A percentile compares a stretch with the other conserved stretches of the same genome.
These are phyloP conservation scores for Leccinum longicurvipes DNA, from an alignment of 768 basidiomycete species.

Conservation along the genomic window DNA sequence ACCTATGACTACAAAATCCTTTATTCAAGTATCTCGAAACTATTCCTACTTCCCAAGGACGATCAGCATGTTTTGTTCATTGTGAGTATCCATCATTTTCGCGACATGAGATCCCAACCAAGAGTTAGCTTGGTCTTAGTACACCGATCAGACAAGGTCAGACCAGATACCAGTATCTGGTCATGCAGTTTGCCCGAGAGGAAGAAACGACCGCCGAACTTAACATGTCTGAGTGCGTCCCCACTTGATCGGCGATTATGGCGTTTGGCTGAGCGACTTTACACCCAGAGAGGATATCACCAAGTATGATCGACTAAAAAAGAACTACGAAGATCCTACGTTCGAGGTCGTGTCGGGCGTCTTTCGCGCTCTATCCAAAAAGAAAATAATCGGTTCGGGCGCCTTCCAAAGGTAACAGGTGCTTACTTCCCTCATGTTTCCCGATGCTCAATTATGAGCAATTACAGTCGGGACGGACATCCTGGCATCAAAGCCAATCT, in stretches of 20 bases:
- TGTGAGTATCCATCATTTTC: constrained; percentile 44
- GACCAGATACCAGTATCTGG: constrained; percentile 94
- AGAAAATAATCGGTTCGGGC: constrained; percentile 88
- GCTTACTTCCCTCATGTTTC: not conserved
- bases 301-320: constrained; percentile 81
- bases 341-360: constrained; percentile 94
- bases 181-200: constrained; percentile 97
- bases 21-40: constrained; percentile 78
- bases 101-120: constrained; percentile 2
- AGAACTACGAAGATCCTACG: constrained; percentile 92
- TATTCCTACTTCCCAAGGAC: constrained; percentile 95
- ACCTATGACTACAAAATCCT: constrained; percentile 99
- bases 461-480: constrained; percentile 74
- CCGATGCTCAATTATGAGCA: not conserved
- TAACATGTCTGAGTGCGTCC: constrained; percentile 83
- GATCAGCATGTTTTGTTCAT: constrained; percentile 95
- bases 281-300: constrained; percentile 64
- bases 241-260: not conserved
- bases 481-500: constrained; percentile 97
- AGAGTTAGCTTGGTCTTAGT: constrained; percentile 76
- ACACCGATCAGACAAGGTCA: constrained; percentile 97
- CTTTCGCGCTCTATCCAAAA: constrained; percentile 85
- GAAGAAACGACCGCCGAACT: constrained; percentile 96
- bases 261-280: not conserved
- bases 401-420: constrained; percentile 73